Percentiles rank a stretch among this genome's conserved stretches.
Conservation (phyloP, 2,329 filamentous ascomycete genomes). For the Diaporthe sp. region DNA sequence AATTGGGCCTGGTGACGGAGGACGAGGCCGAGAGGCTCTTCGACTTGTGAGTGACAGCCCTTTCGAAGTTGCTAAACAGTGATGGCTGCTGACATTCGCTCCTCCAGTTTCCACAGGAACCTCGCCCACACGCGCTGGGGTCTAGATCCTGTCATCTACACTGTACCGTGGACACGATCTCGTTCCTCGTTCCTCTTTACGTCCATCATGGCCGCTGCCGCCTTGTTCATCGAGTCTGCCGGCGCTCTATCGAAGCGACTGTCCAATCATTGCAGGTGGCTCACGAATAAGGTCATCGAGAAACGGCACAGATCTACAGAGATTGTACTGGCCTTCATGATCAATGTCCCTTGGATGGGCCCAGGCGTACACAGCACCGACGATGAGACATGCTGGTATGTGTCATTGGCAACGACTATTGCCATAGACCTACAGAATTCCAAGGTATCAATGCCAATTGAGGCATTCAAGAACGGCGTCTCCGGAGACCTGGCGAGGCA, state of each 20-base stretch:
- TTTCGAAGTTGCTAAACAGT: neutral
- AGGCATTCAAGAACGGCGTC: slow-evolving; percentile 59
- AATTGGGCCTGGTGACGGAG: slow-evolving; percentile 76
- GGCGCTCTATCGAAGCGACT: slow-evolving; percentile 76
- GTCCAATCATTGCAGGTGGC: slow-evolving; percentile 72
- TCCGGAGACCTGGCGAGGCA: slow-evolving; percentile 69
- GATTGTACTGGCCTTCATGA: slow-evolving; percentile 81
- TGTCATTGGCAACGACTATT: slow-evolving; percentile 78
- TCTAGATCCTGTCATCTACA: slow-evolving; percentile 77
- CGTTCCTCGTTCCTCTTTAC: slow-evolving; percentile 81
- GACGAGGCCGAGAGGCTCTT: slow-evolving; percentile 77
- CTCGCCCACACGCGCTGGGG: slow-evolving; percentile 83
- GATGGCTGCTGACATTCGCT: neutral
- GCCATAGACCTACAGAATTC: slow-evolving; percentile 79
- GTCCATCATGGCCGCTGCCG: slow-evolving; percentile 77
- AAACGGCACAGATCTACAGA: slow-evolving; percentile 78
- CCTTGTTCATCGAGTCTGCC: slow-evolving; percentile 75
- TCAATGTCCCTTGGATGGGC: slow-evolving; percentile 83
- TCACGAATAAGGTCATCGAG: slow-evolving; percentile 74
- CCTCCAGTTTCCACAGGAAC: slow-evolving; percentile 75
- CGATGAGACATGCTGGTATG: slow-evolving; percentile 80
- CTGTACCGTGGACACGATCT: slow-evolving; percentile 73
- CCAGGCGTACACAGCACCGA: slow-evolving; percentile 77
- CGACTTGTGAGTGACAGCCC: slow-evolving; percentile 65
- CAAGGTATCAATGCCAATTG: slow-evolving; percentile 74